A percentile compares a stretch with the other conserved stretches of the same genome.
Evolutionary conservation across 2,329 filamentous ascomycete genomes (phyloP).

Genomic region (Exophiala calicioides): DNA sequence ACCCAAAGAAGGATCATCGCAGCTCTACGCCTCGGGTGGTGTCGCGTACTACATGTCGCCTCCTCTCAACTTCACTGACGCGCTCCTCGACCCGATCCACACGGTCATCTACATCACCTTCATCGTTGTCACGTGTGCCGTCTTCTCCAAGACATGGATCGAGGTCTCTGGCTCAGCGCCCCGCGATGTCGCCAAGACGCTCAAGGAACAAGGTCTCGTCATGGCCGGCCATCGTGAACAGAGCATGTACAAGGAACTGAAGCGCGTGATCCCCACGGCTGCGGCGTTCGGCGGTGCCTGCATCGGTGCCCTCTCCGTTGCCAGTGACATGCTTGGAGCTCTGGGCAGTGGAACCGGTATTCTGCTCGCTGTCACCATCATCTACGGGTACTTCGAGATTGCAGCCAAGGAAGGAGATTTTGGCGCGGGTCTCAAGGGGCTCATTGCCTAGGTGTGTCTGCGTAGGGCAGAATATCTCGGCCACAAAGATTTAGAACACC

Average conservation of each 20-base stretch:
- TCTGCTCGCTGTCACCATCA: slow-evolving; percentile 96
- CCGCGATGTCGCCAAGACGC: slow-evolving; percentile 97
- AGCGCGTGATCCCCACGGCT: slow-evolving; percentile 97
- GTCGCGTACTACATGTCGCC: slow-evolving; percentile 99
- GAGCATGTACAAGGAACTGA: slow-evolving; percentile 99
- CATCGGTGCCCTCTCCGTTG: slow-evolving; percentile 95
- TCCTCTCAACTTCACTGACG: slow-evolving; percentile 95
- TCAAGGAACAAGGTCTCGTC: slow-evolving; percentile 98
- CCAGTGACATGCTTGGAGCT: slow-evolving; percentile 92
- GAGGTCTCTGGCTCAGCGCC: slow-evolving; percentile 98
- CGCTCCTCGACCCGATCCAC: slow-evolving; percentile 94
- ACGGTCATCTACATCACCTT: slow-evolving; percentile 93
- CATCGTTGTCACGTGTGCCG: slow-evolving; percentile 95
- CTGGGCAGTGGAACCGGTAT: slow-evolving; percentile 97
- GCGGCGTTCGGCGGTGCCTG: slow-evolving; percentile 98
- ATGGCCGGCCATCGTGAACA: slow-evolving; percentile 99
- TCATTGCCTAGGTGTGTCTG: slow-evolving; percentile 49
- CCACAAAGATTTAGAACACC: too few species aligned
- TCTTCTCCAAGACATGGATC: slow-evolving; percentile 99
- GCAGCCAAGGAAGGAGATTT: slow-evolving; percentile 98
- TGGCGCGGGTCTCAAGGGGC: slow-evolving; percentile 67
- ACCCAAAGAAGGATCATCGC: slow-evolving; percentile 90
- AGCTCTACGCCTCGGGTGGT: slow-evolving; percentile 90
- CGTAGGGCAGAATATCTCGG: too few species aligned
- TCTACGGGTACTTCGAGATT: slow-evolving; percentile 99